phyloP scores from a whole-genome alignment of 2,329 filamentous ascomycete species.

The Diaporthe sp. region DNA sequence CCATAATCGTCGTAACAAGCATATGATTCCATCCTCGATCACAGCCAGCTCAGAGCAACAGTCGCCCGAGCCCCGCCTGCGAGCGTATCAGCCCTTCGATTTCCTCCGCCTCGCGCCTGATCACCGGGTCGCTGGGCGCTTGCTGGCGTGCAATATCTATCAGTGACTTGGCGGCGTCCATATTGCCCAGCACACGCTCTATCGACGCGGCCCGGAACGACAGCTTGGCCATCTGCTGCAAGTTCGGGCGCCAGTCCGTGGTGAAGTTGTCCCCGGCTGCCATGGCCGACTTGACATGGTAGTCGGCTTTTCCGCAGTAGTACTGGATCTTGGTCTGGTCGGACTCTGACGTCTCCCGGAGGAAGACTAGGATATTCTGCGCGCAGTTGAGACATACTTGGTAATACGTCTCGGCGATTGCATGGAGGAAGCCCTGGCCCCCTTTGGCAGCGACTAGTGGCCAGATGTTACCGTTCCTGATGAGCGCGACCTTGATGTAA shows the following conservation, averaged over 20 bases:
- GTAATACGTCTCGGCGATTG: slow-evolving; percentile 19
- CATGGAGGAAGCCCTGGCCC: neutral
- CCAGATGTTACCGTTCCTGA: slow-evolving; percentile 29
- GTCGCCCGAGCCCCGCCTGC: slow-evolving; percentile 25
- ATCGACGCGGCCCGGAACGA: slow-evolving; percentile 32
- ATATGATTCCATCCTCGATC: neutral
- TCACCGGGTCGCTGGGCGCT: slow-evolving; percentile 12
- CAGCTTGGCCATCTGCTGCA: slow-evolving; percentile 31
- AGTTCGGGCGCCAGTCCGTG: slow-evolving; percentile 21
- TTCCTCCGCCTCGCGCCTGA: slow-evolving; percentile 27
- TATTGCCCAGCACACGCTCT: slow-evolving; percentile 16
- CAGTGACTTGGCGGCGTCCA: neutral
- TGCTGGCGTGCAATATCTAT: slow-evolving; percentile 10
- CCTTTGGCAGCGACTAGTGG: neutral
- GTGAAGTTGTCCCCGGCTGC: neutral
- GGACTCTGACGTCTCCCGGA: neutral
- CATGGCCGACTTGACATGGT: neutral
- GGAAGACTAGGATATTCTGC: slow-evolving; percentile 20
- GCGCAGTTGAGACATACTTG: slow-evolving; percentile 31
- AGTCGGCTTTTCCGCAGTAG: neutral
- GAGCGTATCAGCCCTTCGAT: slow-evolving; percentile 9
- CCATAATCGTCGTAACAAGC: neutral
- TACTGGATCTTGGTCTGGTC: neutral
- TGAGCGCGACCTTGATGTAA: slow-evolving; percentile 19
- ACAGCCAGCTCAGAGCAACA: slow-evolving; percentile 25